Percentiles rank a stretch among this genome's conserved stretches.
Conservation (phyloP, 768 basidiomycete species). For the Phlebiopsis gigantea region DNA sequence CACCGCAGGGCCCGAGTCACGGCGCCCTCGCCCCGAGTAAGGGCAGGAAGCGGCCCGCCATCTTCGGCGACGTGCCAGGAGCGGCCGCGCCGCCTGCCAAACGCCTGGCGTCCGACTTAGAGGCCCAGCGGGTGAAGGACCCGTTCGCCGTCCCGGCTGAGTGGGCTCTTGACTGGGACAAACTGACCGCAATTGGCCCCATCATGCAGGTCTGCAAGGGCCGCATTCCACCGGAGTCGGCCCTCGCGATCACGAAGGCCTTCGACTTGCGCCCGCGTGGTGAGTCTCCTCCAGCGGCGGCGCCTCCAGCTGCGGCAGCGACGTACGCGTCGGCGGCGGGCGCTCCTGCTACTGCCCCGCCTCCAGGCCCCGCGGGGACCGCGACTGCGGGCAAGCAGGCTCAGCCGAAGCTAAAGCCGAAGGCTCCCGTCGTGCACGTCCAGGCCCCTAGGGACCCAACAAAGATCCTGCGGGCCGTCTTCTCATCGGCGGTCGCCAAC, state of each 20-base stretch:
- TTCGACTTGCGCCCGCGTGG: background rate
- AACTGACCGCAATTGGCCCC: background rate
- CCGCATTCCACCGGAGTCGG: background rate
- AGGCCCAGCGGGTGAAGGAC: too few relatives aligned
- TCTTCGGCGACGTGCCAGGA: background rate
- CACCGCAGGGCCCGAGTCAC: background rate
- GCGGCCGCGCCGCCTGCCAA: background rate
- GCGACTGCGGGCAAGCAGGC: background rate
- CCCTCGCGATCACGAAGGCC: constrained; percentile 7
- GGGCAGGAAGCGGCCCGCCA: background rate
- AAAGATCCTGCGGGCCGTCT: background rate
- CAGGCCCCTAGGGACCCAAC: background rate
- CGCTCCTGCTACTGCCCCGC: background rate
- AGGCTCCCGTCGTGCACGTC: background rate
- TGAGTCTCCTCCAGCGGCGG: background rate
- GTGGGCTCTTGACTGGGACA: background rate
- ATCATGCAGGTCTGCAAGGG: background rate
- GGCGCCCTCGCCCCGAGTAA: background rate
- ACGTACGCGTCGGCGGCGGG: background rate
- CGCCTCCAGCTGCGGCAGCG: too few relatives aligned
- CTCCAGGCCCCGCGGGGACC: background rate
- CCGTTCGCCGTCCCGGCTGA: background rate
- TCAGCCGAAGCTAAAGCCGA: background rate
- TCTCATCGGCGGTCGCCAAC: background rate
- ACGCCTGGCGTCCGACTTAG: background rate